Evolutionary conservation across 768 basidiomycete genomes (phyloP).

Genomic region (Lactarius evosmus): DNA sequence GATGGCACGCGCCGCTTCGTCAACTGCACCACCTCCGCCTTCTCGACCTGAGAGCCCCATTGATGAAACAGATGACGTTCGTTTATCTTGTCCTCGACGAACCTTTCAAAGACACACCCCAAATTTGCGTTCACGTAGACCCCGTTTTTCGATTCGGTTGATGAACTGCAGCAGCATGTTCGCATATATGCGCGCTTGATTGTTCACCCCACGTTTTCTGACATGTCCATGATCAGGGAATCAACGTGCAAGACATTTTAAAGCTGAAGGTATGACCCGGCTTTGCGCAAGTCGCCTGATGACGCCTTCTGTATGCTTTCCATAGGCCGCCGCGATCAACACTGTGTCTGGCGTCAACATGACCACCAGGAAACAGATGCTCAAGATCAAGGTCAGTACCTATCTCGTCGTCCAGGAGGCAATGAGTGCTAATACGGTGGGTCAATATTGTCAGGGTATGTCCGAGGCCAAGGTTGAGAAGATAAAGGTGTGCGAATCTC

Average conservation of each 20-base stretch:
- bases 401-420: not conserved
- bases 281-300: slow-evolving; percentile 21
- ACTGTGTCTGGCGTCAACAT: slow-evolving; percentile 86
- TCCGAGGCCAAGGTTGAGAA: slow-evolving; percentile 98
- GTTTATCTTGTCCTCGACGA: not conserved
- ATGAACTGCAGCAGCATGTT: slow-evolving; percentile 35
- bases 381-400: slow-evolving; percentile 81
- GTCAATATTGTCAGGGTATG: slow-evolving; percentile 60
- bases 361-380: slow-evolving; percentile 84
- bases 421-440: slow-evolving; percentile 5
- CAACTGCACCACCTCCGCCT: slow-evolving; percentile 19
- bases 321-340: slow-evolving; percentile 72
- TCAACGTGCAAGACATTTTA: slow-evolving; percentile 91
- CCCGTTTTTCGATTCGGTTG: slow-evolving; percentile 32
- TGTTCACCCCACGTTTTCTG: slow-evolving; percentile 1
- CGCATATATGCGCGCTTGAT: slow-evolving; percentile 20
- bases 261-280: slow-evolving; percentile 70
- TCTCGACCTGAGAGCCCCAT: slow-evolving; percentile 24
- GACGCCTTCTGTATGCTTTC: slow-evolving; percentile 5
- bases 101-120: not conserved
- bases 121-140: slow-evolving; percentile 19
- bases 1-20: slow-evolving; percentile 22
- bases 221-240: slow-evolving; percentile 54
- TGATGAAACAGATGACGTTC: slow-evolving; percentile 23
- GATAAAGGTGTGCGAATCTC: slow-evolving; percentile 60